Conservation (phyloP, 164 flowering plant species). For the Berberis vulgaris region DNA sequence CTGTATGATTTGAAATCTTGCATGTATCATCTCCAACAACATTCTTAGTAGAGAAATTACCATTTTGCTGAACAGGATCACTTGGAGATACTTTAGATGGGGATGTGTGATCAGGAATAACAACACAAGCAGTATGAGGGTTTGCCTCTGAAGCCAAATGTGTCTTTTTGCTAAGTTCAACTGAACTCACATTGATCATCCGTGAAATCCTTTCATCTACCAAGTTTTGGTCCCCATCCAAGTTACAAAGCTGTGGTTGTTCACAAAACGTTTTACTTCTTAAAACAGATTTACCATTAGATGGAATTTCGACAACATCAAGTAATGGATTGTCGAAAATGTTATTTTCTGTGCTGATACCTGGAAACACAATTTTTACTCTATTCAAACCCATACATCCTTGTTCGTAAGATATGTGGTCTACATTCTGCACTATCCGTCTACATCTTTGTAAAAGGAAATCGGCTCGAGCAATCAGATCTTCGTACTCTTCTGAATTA, state of each 20-base stretch:
- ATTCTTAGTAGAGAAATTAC: slow-evolving; percentile 10
- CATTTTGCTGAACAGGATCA: slow-evolving; percentile 5
- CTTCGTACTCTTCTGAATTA: slow-evolving; percentile 5
- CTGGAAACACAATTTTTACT: neutral
- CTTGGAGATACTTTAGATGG: neutral
- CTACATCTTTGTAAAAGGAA: slow-evolving; percentile 41
- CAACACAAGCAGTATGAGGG: neutral
- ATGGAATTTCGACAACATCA: neutral
- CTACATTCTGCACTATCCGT: slow-evolving; percentile 37
- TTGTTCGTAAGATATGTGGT: slow-evolving; percentile 40
- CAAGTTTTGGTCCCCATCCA: neutral
- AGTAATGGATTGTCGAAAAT: neutral
- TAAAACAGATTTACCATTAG: too few species aligned
- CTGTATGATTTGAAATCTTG: slow-evolving; percentile 5
- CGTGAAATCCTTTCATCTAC: slow-evolving; percentile 1
- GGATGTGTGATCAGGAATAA: neutral
- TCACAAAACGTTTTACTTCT: too few species aligned
- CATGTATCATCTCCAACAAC: slow-evolving; percentile 5
- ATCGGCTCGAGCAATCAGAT: slow-evolving; percentile 20
- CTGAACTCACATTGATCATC: neutral
- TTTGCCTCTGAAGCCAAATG: slow-evolving; percentile 5
- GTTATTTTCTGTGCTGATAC: neutral
- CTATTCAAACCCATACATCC: slow-evolving; percentile 8
- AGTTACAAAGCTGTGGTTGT: neutral
- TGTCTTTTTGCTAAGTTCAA: neutral